A percentile compares a stretch with the other conserved stretches of the same genome.
Conservation (phyloP, 2,329 filamentous ascomycete genomes). For the Magnaporthiopsis poae region DNA sequence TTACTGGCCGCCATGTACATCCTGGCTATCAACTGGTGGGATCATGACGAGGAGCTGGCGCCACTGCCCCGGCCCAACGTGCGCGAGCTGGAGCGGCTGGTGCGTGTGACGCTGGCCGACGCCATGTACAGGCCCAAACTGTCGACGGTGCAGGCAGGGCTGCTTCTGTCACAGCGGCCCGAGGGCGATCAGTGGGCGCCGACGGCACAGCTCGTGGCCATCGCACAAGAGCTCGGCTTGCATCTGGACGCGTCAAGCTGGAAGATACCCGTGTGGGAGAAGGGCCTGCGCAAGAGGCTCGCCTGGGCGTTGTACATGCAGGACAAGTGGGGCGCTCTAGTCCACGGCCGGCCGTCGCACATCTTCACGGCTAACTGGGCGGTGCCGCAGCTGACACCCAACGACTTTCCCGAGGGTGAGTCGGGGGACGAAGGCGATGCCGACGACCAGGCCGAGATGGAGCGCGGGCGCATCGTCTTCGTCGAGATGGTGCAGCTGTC, state of each 20-base stretch:
- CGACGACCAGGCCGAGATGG: slow-evolving; percentile 55
- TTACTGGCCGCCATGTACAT: slow-evolving; percentile 52
- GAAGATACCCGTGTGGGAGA: slow-evolving; percentile 55
- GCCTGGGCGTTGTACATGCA: slow-evolving; percentile 59
- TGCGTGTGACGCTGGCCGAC: slow-evolving; percentile 33
- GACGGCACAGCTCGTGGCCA: slow-evolving; percentile 43
- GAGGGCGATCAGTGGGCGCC: slow-evolving; percentile 37
- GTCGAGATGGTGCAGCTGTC: slow-evolving; percentile 67
- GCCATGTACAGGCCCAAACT: slow-evolving; percentile 44
- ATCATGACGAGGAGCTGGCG: slow-evolving; percentile 44
- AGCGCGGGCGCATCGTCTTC: slow-evolving; percentile 61
- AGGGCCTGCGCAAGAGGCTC: slow-evolving; percentile 48
- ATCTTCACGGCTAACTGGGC: slow-evolving; percentile 64
- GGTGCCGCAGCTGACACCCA: slow-evolving; percentile 52
- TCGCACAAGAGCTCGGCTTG: slow-evolving; percentile 49
- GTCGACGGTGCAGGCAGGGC: slow-evolving; percentile 44
- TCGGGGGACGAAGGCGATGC: slow-evolving; percentile 38
- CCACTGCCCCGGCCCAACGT: slow-evolving; percentile 32
- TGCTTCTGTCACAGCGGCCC: slow-evolving; percentile 41
- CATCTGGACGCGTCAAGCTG: slow-evolving; percentile 53
- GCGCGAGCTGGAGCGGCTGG: slow-evolving; percentile 23
- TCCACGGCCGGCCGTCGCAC: slow-evolving; percentile 78
- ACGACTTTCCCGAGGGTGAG: slow-evolving; percentile 66
- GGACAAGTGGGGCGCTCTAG: slow-evolving; percentile 69
- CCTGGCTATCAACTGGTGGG: slow-evolving; percentile 52